Evolutionary conservation across 225 moss, liverwort and hornwort genomes (phyloP), one percentile per base, ranked within the genome.

Genomic region (Bryoerythrophyllum caledonicum): DNA sequence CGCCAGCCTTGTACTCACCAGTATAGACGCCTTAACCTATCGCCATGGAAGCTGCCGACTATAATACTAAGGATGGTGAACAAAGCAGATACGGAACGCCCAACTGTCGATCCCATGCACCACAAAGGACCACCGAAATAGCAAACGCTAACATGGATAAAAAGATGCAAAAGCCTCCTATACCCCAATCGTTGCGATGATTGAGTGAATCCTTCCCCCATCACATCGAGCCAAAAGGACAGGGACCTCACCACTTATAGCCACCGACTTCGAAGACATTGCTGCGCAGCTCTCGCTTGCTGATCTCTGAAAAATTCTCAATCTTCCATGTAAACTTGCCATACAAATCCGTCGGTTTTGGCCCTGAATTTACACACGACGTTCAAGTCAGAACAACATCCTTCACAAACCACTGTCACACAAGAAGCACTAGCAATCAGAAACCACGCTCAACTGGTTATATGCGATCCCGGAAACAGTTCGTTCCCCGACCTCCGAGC

Each of bases 251-350:
- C 97, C 95, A 99, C 83, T 99, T 99, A 80, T 99, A 99, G 69
- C 97, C 97, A 85, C 97, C 97, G 57, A 99, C 97, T 99, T 99
- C 97, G 82, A 99, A 99, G 63, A 99, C 93, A 79, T 99, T 99
- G 83, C 95, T 99, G 72, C 95, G 90, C 72, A 99, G 89, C 82
- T 99, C 99, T 74, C 93, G 91, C 87, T 99, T 99, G 86, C 95
- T 99, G 81, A 95, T 99, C 88, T 95, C 95, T 19, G 95, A 95
- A 74, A 99, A 99, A 65, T 89, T 95, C 84, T 99, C 97, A 63
- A 99, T 99, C 78, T 95, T 99, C 97, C 97, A 95, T 2, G 97
- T 99, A 68, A 95, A 99, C 82, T 99, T 99, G 64, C 97, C 97
- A 77, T 99, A 99, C n/a, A 99, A 88, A 83, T 99, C 97, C 43